Base-by-base conservation (phyloP, 768 basidiomycete species). In the Auricularia sp. region DNA sequence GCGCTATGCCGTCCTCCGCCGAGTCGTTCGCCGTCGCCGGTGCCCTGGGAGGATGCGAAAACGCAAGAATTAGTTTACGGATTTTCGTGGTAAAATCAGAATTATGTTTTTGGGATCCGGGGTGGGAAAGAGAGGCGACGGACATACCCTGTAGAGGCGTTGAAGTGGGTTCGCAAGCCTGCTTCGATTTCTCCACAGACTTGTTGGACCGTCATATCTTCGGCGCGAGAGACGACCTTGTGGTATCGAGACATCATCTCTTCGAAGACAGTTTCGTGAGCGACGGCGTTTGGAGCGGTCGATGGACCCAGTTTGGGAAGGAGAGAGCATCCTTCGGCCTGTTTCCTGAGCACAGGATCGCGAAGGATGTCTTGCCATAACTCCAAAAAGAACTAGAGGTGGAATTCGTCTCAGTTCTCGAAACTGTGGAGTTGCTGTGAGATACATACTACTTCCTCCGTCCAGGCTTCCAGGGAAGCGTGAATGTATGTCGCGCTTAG, bases 161-260 rank as follows among this genome's bases (percentile, higher is more conserved):
- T 76, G 65, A 93, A 83, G 75, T 98, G 92, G 2, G 80, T 73
- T 72, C 87, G 91, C 47, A 97, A 77, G 33, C 83, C 83, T 11
- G 75, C 75, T 73, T 95, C 89, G 58, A 96, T 85, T 73, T 99
- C 97, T 2, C 82, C 81, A 61, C 84, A 88, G 16, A 95, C 80
- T 69, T 91, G 90, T 67, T 88, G 86, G 16, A 92, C 83, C 42
- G 93, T 82, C 84, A 98, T 89, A 61, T 91, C 90, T 71, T 97
- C 92, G 3, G 91, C 85, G n/a, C 93, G 82, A 6, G 74, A 76
- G 2, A 80, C 78, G 33, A 93, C 75, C 11, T 77, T 78, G 29
- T 75, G 75, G 69, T 91, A 98, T 68, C 82, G 80, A 1, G 77
- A 72, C 18, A 89, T 76, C 62, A 93, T 77, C 67, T 85, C 83